Evolutionary conservation across 2,329 filamentous ascomycete genomes (phyloP).

Genomic region (Xylariaceae sp.): DNA sequence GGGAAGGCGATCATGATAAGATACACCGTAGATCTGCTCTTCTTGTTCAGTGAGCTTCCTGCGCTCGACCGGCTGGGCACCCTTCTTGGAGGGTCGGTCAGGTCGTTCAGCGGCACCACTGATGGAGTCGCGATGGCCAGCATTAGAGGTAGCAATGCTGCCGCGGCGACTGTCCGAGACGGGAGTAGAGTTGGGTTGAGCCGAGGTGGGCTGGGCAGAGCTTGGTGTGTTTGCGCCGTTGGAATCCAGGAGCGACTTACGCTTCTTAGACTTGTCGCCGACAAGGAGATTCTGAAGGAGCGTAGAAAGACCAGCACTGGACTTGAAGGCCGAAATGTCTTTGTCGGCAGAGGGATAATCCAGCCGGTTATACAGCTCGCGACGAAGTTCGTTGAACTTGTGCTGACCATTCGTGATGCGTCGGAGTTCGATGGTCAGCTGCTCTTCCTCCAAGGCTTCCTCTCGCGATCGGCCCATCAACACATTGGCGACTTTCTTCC

Average conservation of each 20-base stretch:
- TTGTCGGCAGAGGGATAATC: conserved; percentile 72
- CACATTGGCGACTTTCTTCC: conserved; percentile 82
- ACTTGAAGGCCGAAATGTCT: conserved; percentile 75
- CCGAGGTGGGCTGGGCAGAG: conserved; percentile 29
- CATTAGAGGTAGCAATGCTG: conserved; percentile 49
- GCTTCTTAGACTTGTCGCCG: conserved; percentile 86
- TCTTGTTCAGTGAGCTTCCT: conserved; percentile 73
- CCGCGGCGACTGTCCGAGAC: conserved; percentile 48
- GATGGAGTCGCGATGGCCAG: conserved; percentile 45
- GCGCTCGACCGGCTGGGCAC: conserved; percentile 51
- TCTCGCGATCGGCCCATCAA: conserved; percentile 77
- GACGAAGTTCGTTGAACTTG: conserved; percentile 81
- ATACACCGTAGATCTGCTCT: conserved; percentile 78
- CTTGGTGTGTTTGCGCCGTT: conserved; percentile 51
- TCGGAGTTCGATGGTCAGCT: conserved; percentile 83
- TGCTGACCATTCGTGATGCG: conserved; percentile 86
- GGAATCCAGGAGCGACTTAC: conserved; percentile 63
- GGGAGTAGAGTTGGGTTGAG: conserved; percentile 34
- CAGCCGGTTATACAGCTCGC: conserved; percentile 81
- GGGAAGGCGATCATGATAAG: conserved; percentile 78
- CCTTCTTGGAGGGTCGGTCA: conserved; percentile 49
- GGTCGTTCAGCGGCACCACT: conserved; percentile 37
- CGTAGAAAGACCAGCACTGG: conserved; percentile 73
- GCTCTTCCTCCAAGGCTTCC: conserved; percentile 89
- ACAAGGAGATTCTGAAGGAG: conserved; percentile 80